Evolutionary conservation across 495 filamentous ascomycete species (phyloP), one percentile per base, ranked within the genome.

Genomic region (Penicillium crystallinum): DNA sequence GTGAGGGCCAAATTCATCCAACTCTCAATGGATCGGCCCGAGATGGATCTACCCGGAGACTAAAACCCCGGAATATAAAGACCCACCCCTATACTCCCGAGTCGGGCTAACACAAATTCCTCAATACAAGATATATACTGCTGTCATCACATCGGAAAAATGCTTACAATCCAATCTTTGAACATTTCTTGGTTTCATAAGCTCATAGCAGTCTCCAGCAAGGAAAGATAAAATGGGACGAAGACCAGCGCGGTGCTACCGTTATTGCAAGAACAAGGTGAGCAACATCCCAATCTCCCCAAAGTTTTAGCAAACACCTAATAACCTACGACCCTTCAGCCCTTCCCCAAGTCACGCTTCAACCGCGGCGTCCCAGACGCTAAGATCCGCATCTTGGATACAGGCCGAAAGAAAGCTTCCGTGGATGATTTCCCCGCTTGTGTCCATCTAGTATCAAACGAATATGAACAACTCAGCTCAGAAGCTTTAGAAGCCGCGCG

Each of bases 301-400:
- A 3, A 39, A 15, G 37, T 17, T 38, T 38, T 7, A 17, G 15
- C 7, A 6, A 38, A 38, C 8, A 5, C 18, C 1, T 6, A 18
- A 27, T 38, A 10, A 14, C 36, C 1, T 18, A 21, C 12, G 12
- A 12, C 6, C 3, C 8, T 22, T 11, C 63, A 96, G 89, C 91
- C 93, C 69, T 98, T 97, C 81, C 93, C 93, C 62, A 97, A 98
- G 86, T 96, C 90, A 57, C 89, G 93, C 58, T 98, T 97, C 88
- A 98, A 98, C 86, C 91, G 93, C 82, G 93, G 93, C 97, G 93
- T 98, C 61, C 93, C 93, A 70, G 92, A 97, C 79, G 88, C 91
- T 58, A 97, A 98, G 85, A 97, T 97, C 70, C 87, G 90, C 66
- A 97, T 98, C 85, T 98, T 95, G 83, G 93, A 98, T 81, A 86